These are phyloP conservation scores for Crithidia fasciculata DNA, from an alignment of 208 protist species.

Conservation along the genomic window DNA sequence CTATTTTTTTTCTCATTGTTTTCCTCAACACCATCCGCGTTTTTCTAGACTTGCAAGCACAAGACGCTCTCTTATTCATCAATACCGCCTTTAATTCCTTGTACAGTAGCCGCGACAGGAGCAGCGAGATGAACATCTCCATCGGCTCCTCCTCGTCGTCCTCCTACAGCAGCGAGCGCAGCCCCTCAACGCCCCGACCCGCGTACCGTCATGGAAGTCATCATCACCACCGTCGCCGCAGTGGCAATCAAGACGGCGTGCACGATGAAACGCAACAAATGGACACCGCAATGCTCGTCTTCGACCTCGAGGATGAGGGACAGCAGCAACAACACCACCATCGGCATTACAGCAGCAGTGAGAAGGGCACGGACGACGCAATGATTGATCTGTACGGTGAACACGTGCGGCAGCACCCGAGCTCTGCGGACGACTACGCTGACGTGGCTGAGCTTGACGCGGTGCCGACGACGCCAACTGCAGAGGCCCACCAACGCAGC, in stretches of 20 bases:
- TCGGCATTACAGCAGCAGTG: background rate
- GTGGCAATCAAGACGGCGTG: background rate
- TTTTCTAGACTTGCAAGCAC: background rate
- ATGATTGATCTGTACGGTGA: too few relatives aligned
- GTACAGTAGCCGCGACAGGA: background rate
- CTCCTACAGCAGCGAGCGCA: slow-evolving; percentile 15
- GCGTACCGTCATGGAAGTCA: background rate
- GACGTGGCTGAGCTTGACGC: background rate
- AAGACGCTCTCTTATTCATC: background rate
- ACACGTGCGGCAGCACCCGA: too few relatives aligned
- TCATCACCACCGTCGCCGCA: background rate
- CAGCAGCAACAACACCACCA: background rate
- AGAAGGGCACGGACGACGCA: too few relatives aligned
- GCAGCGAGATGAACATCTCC: slow-evolving; percentile 17
- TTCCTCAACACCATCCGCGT: too few relatives aligned
- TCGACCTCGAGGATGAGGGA: background rate
- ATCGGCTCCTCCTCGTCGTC: slow-evolving; percentile 31
- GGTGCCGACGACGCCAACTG: background rate
- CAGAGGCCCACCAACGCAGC: background rate
- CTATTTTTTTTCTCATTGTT: too few relatives aligned
- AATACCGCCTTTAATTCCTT: background rate
- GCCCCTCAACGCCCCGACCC: background rate
- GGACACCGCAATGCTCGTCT: background rate
- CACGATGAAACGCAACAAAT: background rate
- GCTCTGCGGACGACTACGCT: background rate